Percentiles rank a stretch among this genome's conserved stretches.
Conservation (phyloP, 345 rosid species). For the Ceriops tagal region DNA sequence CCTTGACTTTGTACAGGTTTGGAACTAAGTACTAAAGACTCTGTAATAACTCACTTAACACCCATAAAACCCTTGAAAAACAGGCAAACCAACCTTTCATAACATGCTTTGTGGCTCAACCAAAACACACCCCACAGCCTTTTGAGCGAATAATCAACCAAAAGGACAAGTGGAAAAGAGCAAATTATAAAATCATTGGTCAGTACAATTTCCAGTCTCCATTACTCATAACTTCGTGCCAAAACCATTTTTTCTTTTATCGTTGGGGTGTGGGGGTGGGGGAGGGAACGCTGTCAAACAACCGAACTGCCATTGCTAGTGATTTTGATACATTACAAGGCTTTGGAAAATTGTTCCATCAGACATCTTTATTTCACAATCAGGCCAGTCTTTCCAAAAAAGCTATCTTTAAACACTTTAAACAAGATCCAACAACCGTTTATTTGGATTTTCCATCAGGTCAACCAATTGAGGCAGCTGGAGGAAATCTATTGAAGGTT, state of each 20-base stretch:
- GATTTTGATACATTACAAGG: neutral
- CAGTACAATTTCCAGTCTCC: too few species aligned
- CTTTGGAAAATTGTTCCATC: neutral
- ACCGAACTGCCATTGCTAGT: neutral
- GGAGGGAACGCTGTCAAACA: too few species aligned
- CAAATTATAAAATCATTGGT: too few species aligned
- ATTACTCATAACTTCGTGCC: too few species aligned
- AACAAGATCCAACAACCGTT: neutral
- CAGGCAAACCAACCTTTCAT: neutral
- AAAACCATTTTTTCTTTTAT: too few species aligned
- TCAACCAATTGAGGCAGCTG: slow-evolving; percentile 4
- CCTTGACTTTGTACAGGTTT: too few species aligned
- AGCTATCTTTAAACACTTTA: too few species aligned
- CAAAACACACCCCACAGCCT: neutral
- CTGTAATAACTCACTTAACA: too few species aligned
- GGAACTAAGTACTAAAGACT: too few species aligned
- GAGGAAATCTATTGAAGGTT: neutral
- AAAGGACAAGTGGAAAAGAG: neutral
- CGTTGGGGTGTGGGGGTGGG: too few species aligned
- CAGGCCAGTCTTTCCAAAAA: too few species aligned
- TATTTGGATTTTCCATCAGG: neutral
- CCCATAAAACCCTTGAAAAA: neutral
- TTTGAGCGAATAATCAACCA: neutral
- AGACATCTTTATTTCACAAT: too few species aligned
- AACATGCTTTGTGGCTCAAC: neutral